Evolutionary conservation across 192 early-diverging fungal species (phyloP).

Genomic region (Linnemannia exigua): DNA sequence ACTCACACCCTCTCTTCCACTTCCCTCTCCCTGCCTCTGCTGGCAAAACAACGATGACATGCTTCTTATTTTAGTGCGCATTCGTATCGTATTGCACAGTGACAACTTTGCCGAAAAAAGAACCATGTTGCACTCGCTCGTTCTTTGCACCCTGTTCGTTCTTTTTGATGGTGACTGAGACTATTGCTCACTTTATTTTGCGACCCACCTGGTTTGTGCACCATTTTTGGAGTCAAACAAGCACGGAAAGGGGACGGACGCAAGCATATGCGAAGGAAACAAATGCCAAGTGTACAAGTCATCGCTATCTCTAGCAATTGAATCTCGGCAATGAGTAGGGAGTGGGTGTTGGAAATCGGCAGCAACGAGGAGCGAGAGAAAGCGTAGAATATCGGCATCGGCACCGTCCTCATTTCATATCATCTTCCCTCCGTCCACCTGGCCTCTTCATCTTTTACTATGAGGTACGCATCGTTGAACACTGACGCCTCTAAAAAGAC

Average conservation of each 20-base stretch:
- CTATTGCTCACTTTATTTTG: neutral
- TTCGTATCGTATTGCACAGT: neutral
- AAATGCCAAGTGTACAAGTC: neutral
- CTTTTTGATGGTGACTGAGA: neutral
- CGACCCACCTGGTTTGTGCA: neutral
- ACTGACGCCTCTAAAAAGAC: neutral
- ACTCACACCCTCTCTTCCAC: neutral
- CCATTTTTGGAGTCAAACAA: conserved; percentile 8
- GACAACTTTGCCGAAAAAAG: neutral
- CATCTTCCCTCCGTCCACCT: neutral
- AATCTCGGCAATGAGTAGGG: neutral
- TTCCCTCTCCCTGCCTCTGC: neutral
- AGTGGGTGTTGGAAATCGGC: too few relatives aligned
- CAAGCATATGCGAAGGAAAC: neutral
- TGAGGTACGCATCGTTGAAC: neutral
- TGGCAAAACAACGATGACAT: neutral
- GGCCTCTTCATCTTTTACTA: too few relatives aligned
- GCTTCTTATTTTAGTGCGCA: conserved; percentile 4
- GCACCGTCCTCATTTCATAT: neutral
- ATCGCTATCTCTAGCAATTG: neutral
- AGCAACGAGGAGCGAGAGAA: neutral
- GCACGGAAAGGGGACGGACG: too few relatives aligned
- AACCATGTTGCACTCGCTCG: neutral
- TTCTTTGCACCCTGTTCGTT: neutral
- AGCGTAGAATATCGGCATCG: neutral